A percentile compares a stretch with the other conserved stretches of the same genome.
Evolutionary conservation across 176 grass and related monocot species (phyloP).

Genomic region (Ananas comosus): DNA sequence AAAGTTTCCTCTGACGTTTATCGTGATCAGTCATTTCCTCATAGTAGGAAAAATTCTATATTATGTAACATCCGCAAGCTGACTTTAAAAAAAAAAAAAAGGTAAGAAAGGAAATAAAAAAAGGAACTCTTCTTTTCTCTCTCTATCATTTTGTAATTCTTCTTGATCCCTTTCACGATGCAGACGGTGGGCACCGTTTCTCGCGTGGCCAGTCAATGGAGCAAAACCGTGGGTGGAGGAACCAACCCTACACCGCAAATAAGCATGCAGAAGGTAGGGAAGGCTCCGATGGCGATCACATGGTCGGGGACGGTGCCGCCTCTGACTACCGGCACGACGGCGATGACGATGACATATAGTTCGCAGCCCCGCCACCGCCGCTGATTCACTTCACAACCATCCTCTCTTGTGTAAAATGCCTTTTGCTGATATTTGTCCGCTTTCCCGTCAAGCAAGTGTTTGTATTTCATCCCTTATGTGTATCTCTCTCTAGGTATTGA

Average conservation of each 20-base stretch:
- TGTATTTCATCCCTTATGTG: not conserved
- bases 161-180: conserved; percentile 11
- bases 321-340: conserved; percentile 3
- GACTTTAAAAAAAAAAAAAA: not conserved
- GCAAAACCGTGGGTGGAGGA: conserved; percentile 38
- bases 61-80: not conserved
- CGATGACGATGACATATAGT: conserved; percentile 15
- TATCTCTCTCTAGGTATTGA: not conserved
- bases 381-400: not conserved
- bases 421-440: not conserved
- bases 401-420: not conserved
- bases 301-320: not conserved
- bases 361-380: not conserved
- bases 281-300: conserved; percentile 10
- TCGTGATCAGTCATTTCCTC: not conserved
- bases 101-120: no score
- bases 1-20: not conserved
- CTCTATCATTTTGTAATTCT: not conserved
- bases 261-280: conserved; percentile 34
- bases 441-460: no score
- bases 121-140: not conserved
- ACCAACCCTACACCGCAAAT: conserved; percentile 18
- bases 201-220: conserved; percentile 26
- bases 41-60: not conserved
- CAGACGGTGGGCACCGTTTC: conserved; percentile 32